Conservation (phyloP, 2,329 filamentous ascomycete species). For the Alternaria ventricosa region DNA sequence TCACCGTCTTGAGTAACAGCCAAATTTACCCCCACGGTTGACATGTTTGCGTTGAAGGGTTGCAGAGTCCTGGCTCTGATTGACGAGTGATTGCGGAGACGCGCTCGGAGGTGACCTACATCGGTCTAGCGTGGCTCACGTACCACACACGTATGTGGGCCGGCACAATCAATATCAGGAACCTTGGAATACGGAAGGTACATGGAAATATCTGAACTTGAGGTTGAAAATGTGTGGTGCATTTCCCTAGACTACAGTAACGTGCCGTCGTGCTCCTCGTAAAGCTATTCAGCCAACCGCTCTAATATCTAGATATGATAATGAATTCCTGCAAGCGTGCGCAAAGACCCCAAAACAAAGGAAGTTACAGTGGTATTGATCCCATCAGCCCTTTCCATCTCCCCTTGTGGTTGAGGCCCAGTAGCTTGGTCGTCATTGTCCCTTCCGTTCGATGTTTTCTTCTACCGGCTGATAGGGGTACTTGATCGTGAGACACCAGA, state of each 20-base stretch:
- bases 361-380: neutral
- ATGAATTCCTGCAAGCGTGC: neutral
- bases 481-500: slow-evolving; percentile 98
- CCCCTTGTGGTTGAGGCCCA: neutral
- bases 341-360: neutral
- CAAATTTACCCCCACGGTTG: slow-evolving; percentile 30
- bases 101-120: slow-evolving; percentile 9
- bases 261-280: neutral
- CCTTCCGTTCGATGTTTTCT: slow-evolving; percentile 38
- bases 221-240: neutral
- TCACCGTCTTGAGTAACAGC: slow-evolving; percentile 45
- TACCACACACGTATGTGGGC: neutral
- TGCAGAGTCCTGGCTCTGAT: neutral
- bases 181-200: neutral
- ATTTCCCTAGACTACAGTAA: neutral
- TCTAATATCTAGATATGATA: neutral
- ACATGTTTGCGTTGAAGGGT: slow-evolving; percentile 25
- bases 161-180: neutral
- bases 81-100: slow-evolving; percentile 8
- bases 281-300: neutral
- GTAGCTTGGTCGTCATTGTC: slow-evolving; percentile 11
- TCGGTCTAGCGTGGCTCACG: slow-evolving; percentile 1
- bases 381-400: neutral
- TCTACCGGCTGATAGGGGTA: slow-evolving; percentile 64
- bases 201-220: neutral